Base-by-base conservation (phyloP, 1,284 basidiomycete genomes). In the Malassezia sympodialis region DNA sequence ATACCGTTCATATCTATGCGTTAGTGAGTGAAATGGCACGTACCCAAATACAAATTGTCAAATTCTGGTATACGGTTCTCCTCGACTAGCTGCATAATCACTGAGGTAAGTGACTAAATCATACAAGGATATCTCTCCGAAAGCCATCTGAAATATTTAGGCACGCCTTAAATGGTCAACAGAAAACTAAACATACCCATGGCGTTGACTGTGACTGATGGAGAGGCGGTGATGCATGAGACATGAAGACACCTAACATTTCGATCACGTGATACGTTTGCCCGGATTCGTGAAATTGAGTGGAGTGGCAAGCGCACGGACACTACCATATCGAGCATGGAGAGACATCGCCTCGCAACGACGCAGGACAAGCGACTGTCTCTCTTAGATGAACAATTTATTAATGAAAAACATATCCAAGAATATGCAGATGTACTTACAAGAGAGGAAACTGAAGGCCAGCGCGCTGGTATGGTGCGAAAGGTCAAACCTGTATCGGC, bases 81-180 rank as follows among this genome's bases (percentile, higher is more conserved):
- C 77, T 90, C 83, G 67, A 98, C 94, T 63, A 98, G 80, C 76
- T 98, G 93, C 39, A 91, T 96, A 45, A 93, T 98, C 67, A 98
- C 82, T 60, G 94, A 90, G 75, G 98, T 96, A 62, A 93, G 84
- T 80, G 77, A 80, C 72, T 79, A 75, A 75, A 80, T 34, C 81
- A 69, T 80, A 80, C 77, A 80, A 58, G 94, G 93, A 76, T 99
- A 99, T 63, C 94, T 84, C 80, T 98, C 94, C 66, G 79, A 80
- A 73, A 80, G 78, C 77, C 78, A 80, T 73, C 79, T 75, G 76
- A 81, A 81, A 72, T 80, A 80, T 76, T 80, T 75, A 42, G 75
- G 73, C 46, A 76, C 72, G 64, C 75, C 66, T 62, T 60, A 57
- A 49, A 15, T 58, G 28, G 28, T 43, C n/a, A 24, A 15, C 14